These are phyloP conservation scores for Wallacemonas sp. DNA, from an alignment of 208 protist species.

Conservation along the genomic window DNA sequence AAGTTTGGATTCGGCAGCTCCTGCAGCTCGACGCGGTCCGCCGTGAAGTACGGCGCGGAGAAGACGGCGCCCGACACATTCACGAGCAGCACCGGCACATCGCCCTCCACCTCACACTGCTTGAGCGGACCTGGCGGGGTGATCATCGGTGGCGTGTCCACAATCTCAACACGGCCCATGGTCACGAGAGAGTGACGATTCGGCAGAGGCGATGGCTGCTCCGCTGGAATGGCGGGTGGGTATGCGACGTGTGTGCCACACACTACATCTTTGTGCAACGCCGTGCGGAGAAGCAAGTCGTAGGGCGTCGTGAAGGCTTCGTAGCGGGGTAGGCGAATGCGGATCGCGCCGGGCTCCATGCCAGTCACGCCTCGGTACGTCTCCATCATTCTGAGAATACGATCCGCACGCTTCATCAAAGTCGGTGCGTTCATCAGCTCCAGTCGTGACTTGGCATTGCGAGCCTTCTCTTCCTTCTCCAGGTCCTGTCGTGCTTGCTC, in stretches of 20 bases:
- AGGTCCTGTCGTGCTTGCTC: constrained; percentile 32
- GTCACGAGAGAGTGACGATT: constrained; percentile 57
- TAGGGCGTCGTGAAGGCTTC: constrained; percentile 59
- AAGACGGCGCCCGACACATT: constrained; percentile 63
- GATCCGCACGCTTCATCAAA: constrained; percentile 29
- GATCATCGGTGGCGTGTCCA: constrained; percentile 52
- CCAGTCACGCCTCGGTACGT: constrained; percentile 46
- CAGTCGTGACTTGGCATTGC: constrained; percentile 20
- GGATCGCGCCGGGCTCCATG: constrained; percentile 52
- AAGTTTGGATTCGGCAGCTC: constrained; percentile 70
- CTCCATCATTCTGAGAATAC: constrained; percentile 36
- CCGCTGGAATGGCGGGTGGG: constrained; percentile 13
- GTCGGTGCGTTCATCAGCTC: constrained; percentile 21
- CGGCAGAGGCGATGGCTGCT: constrained; percentile 10
- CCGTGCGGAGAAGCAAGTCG: constrained; percentile 67
- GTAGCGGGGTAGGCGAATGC: constrained; percentile 55
- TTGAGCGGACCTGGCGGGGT: constrained; percentile 58
- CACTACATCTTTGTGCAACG: constrained; percentile 84
- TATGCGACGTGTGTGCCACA: constrained; percentile 61
- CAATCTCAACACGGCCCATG: constrained; percentile 64
- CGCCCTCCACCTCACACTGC: constrained; percentile 89
- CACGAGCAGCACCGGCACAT: constrained; percentile 57
- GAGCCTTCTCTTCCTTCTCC: constrained; percentile 12
- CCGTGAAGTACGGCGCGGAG: constrained; percentile 18
- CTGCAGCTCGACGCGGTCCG: constrained; percentile 50